Conservation (phyloP, 164 flowering plant species). For the Chimonanthus salicifolius region DNA sequence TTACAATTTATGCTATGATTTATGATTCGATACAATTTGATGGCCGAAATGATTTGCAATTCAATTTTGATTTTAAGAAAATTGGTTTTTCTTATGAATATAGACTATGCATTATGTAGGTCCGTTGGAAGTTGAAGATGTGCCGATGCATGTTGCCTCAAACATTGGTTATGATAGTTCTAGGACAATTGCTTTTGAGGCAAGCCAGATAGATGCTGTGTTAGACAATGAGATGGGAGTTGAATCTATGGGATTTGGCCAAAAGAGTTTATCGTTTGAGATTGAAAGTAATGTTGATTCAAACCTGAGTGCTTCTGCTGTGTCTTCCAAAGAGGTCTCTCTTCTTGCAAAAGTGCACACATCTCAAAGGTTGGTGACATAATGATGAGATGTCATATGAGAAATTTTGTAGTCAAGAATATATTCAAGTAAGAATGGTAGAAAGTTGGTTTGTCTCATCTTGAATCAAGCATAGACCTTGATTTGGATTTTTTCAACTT, state of each 20-base stretch:
- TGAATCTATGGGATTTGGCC: slow-evolving; percentile 10
- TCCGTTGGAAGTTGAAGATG: slow-evolving; percentile 5
- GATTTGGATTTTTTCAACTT: too few relatives aligned
- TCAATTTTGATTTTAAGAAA: too few relatives aligned
- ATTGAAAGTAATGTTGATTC: slow-evolving; percentile 17
- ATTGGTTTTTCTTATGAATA: slow-evolving; percentile 4
- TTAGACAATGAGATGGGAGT: slow-evolving; percentile 9
- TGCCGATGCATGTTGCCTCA: slow-evolving; percentile 11
- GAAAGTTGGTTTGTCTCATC: too few relatives aligned
- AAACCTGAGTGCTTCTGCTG: slow-evolving; percentile 20
- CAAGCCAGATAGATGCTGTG: slow-evolving; percentile 12
- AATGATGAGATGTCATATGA: not conserved
- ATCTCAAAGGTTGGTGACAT: slow-evolving; percentile 24
- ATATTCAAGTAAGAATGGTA: not conserved
- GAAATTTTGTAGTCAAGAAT: not conserved
- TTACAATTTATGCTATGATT: too few relatives aligned
- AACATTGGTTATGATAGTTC: slow-evolving; percentile 18
- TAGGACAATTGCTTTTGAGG: slow-evolving; percentile 17
- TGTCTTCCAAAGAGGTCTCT: slow-evolving; percentile 11
- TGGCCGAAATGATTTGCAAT: too few relatives aligned
- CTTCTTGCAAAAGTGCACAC: slow-evolving; percentile 14
- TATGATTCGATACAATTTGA: too few relatives aligned
- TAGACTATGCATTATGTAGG: slow-evolving; percentile 6
- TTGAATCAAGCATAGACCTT: too few relatives aligned
- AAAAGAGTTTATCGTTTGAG: slow-evolving; percentile 8